These are phyloP conservation scores for Fusarium haematococcum DNA, from an alignment of 2,329 filamentous ascomycete species.

Conservation along the genomic window DNA sequence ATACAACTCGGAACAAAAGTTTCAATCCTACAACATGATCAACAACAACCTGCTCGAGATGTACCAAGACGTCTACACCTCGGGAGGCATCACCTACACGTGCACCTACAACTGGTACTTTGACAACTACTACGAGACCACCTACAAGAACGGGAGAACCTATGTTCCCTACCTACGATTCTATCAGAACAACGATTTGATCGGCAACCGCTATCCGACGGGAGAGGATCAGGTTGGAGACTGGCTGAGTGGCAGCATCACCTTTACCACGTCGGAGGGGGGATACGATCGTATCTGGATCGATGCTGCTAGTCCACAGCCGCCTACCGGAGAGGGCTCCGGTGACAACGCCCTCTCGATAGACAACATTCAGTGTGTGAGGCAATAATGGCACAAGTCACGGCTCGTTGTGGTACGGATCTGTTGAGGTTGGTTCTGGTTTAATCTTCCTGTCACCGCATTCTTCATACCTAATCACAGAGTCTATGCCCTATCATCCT, in stretches of 20 bases:
- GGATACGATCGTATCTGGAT: conserved; percentile 11
- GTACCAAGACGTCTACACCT: conserved; percentile 15
- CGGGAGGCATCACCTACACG: neutral
- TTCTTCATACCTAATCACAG: neutral
- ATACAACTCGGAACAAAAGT: conserved; percentile 2
- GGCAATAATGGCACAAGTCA: neutral
- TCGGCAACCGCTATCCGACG: conserved; percentile 2
- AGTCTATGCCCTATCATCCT: neutral
- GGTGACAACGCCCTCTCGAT: neutral
- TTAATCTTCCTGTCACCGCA: neutral
- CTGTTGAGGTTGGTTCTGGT: neutral
- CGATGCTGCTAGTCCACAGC: conserved; percentile 11
- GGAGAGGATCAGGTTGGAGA: neutral
- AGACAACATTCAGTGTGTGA: neutral
- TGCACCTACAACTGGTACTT: conserved; percentile 9
- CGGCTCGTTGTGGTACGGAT: neutral
- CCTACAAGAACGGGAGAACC: neutral
- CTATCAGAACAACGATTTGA: neutral
- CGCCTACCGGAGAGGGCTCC: neutral
- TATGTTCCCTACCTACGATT: conserved; percentile 7
- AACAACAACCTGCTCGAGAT: conserved; percentile 14
- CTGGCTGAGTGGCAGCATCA: neutral
- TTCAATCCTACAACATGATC: conserved; percentile 6
- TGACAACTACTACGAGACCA: conserved; percentile 4
- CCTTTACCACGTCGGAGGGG: neutral